These are phyloP conservation scores for Hyaloscypha variabilis DNA, from an alignment of 495 filamentous ascomycete species.

Conservation along the genomic window DNA sequence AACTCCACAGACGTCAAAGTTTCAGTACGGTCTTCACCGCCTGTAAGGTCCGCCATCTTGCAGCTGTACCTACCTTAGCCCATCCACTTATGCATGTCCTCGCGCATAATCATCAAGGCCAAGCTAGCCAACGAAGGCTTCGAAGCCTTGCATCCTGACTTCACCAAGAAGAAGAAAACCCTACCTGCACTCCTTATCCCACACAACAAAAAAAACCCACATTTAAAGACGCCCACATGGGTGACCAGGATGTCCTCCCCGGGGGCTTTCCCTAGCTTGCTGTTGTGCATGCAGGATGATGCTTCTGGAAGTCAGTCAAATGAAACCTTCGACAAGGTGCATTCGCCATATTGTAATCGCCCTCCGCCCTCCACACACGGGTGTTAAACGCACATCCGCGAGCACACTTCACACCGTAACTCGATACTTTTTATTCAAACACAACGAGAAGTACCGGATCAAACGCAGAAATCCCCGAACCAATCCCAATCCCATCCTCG, in stretches of 20 bases:
- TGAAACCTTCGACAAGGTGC: background rate
- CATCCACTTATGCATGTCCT: background rate
- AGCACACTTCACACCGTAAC: background rate
- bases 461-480: no score
- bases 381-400: background rate
- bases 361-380: background rate
- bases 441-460: no score
- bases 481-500: background rate
- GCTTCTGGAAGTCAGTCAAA: conserved; percentile 1
- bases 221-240: background rate
- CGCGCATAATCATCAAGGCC: background rate
- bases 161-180: conserved; percentile 6
- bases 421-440: no score
- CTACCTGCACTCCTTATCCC: background rate
- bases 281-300: conserved; percentile 3
- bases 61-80: background rate
- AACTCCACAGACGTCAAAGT: background rate
- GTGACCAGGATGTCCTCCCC: background rate
- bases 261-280: background rate
- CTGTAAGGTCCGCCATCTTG: background rate
- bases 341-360: background rate
- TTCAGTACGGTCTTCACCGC: conserved; percentile 1
- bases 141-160: background rate
- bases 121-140: background rate
- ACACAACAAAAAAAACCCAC: background rate